These are phyloP conservation scores for Plasmodium knowlesi DNA, from an alignment of 169 alveolate genomes.

Conservation along the genomic window DNA sequence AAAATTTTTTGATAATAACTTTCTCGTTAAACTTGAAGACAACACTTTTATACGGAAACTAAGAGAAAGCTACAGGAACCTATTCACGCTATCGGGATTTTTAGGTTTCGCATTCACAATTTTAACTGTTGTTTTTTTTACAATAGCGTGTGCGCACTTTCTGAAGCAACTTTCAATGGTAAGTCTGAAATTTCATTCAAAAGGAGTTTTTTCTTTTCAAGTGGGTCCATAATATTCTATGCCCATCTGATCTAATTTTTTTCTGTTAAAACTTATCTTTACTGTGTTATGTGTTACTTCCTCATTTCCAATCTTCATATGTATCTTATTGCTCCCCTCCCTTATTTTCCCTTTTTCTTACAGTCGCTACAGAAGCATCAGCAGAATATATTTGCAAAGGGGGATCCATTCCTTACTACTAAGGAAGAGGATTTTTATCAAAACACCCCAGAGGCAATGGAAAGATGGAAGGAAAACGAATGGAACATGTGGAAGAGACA, in stretches of 20 bases:
- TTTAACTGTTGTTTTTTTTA: neutral
- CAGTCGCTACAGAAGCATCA: neutral
- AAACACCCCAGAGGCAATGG: neutral
- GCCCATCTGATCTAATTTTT: neutral
- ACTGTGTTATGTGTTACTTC: neutral
- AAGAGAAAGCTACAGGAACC: neutral
- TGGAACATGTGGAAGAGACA: conserved; percentile 5
- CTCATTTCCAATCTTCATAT: neutral
- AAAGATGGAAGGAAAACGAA: conserved; percentile 2
- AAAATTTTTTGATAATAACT: neutral
- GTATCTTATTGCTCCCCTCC: neutral
- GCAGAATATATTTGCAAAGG: neutral
- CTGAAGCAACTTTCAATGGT: conserved; percentile 3
- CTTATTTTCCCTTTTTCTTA: neutral
- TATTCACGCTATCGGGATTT: neutral
- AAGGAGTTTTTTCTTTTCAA: neutral
- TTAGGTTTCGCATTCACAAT: neutral
- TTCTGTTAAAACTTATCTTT: neutral
- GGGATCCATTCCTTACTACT: neutral
- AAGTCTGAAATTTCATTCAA: neutral
- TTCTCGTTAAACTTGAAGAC: conserved; percentile 6
- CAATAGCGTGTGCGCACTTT: neutral
- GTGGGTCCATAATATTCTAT: neutral
- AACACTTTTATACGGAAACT: neutral
- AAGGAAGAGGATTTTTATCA: neutral